Base-by-base conservation (phyloP, 352 stramenopile species). In the Phytophthora ohioensis region DNA sequence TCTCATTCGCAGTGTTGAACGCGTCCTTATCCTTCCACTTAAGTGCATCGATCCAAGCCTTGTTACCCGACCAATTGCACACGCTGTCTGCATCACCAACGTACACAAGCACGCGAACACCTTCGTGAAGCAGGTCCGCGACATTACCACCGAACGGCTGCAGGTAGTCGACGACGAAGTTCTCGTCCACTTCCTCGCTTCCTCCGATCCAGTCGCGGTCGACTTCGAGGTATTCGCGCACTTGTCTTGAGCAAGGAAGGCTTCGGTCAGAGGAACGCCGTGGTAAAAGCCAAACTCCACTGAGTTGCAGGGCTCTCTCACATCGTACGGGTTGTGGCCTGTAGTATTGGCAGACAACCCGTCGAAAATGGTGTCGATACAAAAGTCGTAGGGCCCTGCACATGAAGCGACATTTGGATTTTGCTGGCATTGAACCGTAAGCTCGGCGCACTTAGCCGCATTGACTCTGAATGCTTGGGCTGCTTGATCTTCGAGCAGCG, bases 31-130 rank as follows among this genome's bases (percentile, higher is more conserved):
- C 91, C 31, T 74, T 79, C 97, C 97, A 99, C 27, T 98, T 80
- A 32, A 99, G 81, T 13, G 76, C 85, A 4, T 90, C 70, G 8
- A 93, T 98, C 96, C 95, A 99, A 10, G 93, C 94, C 55, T 97
- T 73, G 69, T 98, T 98, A 35, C 97, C 97, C 35, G 97, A 61
- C 80, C 96, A 98, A 71, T 99, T 99, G 82, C 93, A 98, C 69
- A 99, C 97, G 56, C 97, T 97, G 71, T 99, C 97, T 2, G 93
- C 82, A 73, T 99, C 97, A 53, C 97, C 97, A 11, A 94, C 89
- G 80, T 99, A 99, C 60, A 99, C 92, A 27, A 99, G 82, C 11
- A 97, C 93, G 0, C 76, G 80, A 32, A 92, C 59, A n/a, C 66
- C 70, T 6, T 65, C 60, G 43, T 88, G 64, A 3, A 99, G 79